Percentiles rank a stretch among this genome's conserved stretches.
Conservation (phyloP, 805 yeast species). For the Vanderwaltozyma verrucispora region DNA sequence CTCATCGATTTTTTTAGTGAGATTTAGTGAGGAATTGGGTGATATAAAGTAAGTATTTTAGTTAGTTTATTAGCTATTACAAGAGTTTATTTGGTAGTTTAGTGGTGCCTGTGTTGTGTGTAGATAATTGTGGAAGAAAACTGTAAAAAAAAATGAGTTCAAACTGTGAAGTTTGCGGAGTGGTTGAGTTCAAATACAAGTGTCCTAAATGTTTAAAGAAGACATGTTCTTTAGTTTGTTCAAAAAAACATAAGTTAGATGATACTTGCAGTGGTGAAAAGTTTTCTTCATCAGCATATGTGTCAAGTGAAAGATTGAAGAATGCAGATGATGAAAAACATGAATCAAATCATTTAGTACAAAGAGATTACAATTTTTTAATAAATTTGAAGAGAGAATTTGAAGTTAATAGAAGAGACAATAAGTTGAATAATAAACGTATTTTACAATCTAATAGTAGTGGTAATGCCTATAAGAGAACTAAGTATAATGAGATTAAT, state of each 20-base stretch:
- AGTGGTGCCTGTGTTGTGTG: too few species aligned
- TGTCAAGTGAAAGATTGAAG: conserved; percentile 38
- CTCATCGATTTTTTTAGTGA: too few species aligned
- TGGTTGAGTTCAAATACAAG: conserved; percentile 44
- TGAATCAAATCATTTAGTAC: conserved; percentile 38
- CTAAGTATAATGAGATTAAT: conserved; percentile 6
- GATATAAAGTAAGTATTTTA: neutral
- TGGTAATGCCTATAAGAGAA: conserved; percentile 14
- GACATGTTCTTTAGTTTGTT: conserved; percentile 68
- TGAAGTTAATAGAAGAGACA: conserved; percentile 47
- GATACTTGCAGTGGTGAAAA: conserved; percentile 56
- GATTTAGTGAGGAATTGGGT: too few species aligned
- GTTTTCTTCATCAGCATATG: conserved; percentile 46
- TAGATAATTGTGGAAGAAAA: too few species aligned
- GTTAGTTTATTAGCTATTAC: too few species aligned
- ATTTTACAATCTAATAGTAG: conserved; percentile 26
- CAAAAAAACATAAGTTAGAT: conserved; percentile 54
- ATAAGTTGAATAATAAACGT: conserved; percentile 34
- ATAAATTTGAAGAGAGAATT: conserved; percentile 48
- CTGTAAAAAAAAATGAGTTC: conserved; percentile 6
- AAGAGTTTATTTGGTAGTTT: too few species aligned
- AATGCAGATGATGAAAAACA: conserved; percentile 27
- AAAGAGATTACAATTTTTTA: conserved; percentile 77
- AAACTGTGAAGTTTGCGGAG: conserved; percentile 38
- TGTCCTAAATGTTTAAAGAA: conserved; percentile 68